Base-by-base conservation (phyloP, 208 protist species). In the Wallacemonas sp. region DNA sequence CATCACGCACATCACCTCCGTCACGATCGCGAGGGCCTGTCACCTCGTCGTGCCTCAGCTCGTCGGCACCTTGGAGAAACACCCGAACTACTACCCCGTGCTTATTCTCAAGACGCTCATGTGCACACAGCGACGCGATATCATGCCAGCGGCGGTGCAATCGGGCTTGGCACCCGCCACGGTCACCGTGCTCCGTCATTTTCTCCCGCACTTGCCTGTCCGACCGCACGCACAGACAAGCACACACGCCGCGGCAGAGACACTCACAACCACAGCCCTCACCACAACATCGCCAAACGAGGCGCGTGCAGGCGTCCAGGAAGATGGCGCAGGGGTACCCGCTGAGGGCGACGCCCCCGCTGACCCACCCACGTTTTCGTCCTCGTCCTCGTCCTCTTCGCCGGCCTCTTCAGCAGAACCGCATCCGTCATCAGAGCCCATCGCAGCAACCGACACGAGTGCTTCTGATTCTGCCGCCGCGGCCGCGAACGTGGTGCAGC, bases 71-170 rank as follows among this genome's bases (percentile, higher is more conserved):
- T 53, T 95, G 47, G 64, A 73, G 21, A 62, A 56, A 14, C 71
- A 88, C 41, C 90, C 85, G 4, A 60, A 79, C 21, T 95, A 93
- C 62, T 84, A 84, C 66, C 80, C 90, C 5, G 70, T 73, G 5
- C 67, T 84, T 45, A 56, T 91, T 26, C 72, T 91, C 19, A 75
- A 74, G 27, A 84, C 80, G 14, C 53, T 95, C n/a, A 75, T 77
- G 15, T 71, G 73, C 51, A 61, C 78, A 17, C 60, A 82, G 38
- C 72, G 74, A 9, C 70, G 71, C 9, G 79, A 80, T 54, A 66
- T 82, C 42, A 75, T 77, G 2, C 73, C 75, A 1, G 77, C 70
- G 12, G 80, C 84, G 24, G 73, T 95, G 17, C 77, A 79, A 55
- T 62, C 73, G 14, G 84, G 84, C 24, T 66, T 94, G 21, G 75